phyloP scores from a whole-genome alignment of 1,139 yeast genomes.

The Blastobotrys petasosporus region DNA sequence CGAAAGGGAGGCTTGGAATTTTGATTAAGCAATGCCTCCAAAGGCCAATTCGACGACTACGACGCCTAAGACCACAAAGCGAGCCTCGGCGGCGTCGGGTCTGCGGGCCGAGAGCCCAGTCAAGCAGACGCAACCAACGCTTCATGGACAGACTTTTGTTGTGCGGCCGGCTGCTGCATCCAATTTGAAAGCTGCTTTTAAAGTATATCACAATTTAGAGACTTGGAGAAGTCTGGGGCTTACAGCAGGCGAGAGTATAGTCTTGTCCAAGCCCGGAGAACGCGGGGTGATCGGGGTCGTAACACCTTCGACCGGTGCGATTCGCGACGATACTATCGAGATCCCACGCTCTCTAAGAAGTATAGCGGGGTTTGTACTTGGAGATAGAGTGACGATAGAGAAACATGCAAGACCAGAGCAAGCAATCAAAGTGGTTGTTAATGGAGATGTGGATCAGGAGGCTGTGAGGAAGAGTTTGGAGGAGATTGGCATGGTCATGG shows the following conservation, averaged over 20 bases:
- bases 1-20: no score
- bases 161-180: conserved; percentile 48
- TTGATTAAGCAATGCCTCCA: conserved; percentile 7
- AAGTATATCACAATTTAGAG: conserved; percentile 47
- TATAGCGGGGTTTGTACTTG: conserved; percentile 56
- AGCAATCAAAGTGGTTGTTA: conserved; percentile 38
- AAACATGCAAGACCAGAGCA: conserved; percentile 49
- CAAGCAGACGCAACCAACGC: conserved; percentile 3
- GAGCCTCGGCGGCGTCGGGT: conserved; percentile 6
- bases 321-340: conserved; percentile 43
- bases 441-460: conserved; percentile 25
- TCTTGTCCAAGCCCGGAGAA: conserved; percentile 43
- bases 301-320: conserved; percentile 21
- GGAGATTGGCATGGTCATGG: conserved; percentile 23
- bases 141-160: conserved; percentile 31
- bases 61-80: conserved; percentile 15
- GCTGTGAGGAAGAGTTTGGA: conserved; percentile 17
- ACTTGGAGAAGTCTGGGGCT: conserved; percentile 51
- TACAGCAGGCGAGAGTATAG: conserved; percentile 49
- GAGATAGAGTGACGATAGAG: conserved; percentile 58
- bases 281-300: conserved; percentile 23
- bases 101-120: conserved; percentile 10
- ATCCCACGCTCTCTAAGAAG: conserved; percentile 46
- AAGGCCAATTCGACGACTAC: conserved; percentile 19
- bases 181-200: conserved; percentile 34